Evolutionary conservation across 106 monocot species (phyloP).

Genomic region (Dendrobium nobile): DNA sequence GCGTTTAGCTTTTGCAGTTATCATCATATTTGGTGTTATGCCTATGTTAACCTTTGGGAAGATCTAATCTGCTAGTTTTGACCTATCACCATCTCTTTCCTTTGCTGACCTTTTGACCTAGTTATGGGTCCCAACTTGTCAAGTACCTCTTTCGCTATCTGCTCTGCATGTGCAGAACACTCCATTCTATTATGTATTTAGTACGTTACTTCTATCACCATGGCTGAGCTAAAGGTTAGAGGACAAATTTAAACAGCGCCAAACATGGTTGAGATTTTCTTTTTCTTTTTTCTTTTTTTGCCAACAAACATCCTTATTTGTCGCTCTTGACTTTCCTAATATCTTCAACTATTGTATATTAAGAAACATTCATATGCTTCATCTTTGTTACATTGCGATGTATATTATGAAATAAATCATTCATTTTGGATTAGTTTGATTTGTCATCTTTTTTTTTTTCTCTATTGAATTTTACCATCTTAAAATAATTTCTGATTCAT

Average conservation of each 20-base stretch:
- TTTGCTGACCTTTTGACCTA: not conserved
- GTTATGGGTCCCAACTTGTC: not conserved
- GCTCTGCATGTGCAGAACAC: not conserved
- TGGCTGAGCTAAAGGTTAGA: not conserved
- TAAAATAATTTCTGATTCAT: slow-evolving; percentile 11
- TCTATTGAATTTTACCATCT: not conserved
- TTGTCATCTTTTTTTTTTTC: not conserved
- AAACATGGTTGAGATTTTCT: too few relatives aligned
- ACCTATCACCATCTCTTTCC: not conserved
- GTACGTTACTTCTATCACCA: not conserved
- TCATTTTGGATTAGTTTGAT: not conserved
- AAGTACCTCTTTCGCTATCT: not conserved
- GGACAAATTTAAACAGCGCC: not conserved
- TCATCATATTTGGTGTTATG: too few relatives aligned
- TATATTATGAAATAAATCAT: not conserved
- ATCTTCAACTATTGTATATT: not conserved
- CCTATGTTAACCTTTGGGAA: not conserved
- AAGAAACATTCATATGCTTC: not conserved
- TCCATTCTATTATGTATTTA: not conserved
- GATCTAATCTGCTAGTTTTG: not conserved
- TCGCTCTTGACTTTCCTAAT: too few relatives aligned
- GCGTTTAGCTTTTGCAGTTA: too few relatives aligned
- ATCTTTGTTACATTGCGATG: not conserved
- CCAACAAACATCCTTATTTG: too few relatives aligned
- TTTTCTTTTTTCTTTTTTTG: too few relatives aligned